Evolutionary conservation across 108 stramenopile genomes (phyloP), one percentile per base, ranked within the genome.

Genomic region (Stephanodiscus triporus): DNA sequence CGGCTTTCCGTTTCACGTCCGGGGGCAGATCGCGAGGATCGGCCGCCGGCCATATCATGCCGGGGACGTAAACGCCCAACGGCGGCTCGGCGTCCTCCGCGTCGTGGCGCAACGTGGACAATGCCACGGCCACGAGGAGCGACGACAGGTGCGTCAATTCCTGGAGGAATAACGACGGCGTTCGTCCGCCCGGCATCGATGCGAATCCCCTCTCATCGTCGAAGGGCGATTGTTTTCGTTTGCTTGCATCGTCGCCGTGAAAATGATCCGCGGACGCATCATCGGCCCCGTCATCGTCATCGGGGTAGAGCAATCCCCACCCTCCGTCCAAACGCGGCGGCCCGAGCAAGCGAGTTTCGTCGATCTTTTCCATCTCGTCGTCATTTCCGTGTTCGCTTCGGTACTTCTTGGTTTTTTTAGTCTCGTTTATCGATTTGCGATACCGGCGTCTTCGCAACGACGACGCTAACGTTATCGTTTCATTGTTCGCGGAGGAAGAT

Each of bases 21-120:
- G 63, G 73, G 34, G 81, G 77, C n/a, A 86, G 59, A n/a, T 86
- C 76, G 69, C 77, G 68, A 10, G 92, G 83, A 78, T 93, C 87
- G 2, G 85, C 87, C 54, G 81, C 78, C 9, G 89, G 92, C 85
- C 87, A 91, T 9, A 68, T 81, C 20, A 60, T 26, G 14, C 87
- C 89, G 2, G 86, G 84, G 32, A 72, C 53, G 65, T 89, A 89
- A 24, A 69, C 63, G 2, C 47, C 81, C 34, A 91, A 54, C 5
- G 89, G 89, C 9, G 87, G 82, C 47, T 86, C 87, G 64, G 69
- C 72, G 24, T 85, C 88, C 36, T 89, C 88, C n/a, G 82, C 40
- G 68, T 93, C 89, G 73, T 90, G 89, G 10, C 92, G 81, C 8
- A 93, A 79, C 2, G 92, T 91, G 17, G 85, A 60, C 61, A 93